These are phyloP conservation scores for Termitomyces sp. DNA, from an alignment of 768 basidiomycete species.

Conservation along the genomic window DNA sequence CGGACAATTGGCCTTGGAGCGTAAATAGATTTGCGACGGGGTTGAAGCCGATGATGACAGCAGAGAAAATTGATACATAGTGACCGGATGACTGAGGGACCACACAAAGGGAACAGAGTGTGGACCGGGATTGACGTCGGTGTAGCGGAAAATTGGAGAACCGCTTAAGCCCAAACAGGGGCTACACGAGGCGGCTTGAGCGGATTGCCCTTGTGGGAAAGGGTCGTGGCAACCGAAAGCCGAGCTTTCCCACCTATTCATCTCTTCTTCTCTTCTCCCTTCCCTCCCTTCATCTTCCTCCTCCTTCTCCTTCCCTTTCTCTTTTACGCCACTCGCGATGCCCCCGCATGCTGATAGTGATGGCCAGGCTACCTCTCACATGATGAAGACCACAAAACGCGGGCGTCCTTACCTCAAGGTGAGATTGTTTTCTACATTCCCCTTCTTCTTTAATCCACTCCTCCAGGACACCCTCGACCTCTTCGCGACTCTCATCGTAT, in stretches of 20 bases:
- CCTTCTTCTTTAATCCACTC: neutral
- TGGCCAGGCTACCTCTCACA: constrained; percentile 71
- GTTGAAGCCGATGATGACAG: neutral
- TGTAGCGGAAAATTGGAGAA: constrained; percentile 4
- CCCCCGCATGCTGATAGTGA: constrained; percentile 33
- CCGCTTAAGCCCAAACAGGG: constrained; percentile 16
- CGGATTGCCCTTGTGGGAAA: constrained; percentile 34
- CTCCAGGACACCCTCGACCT: constrained; percentile 93
- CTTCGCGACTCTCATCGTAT: constrained; percentile 94
- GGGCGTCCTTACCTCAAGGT: constrained; percentile 94
- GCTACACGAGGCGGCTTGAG: constrained; percentile 6
- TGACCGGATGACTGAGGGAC: neutral
- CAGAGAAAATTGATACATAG: neutral
- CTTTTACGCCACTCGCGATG: constrained; percentile 25
- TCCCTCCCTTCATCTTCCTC: constrained; percentile 9
- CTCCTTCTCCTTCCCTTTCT: constrained; percentile 18
- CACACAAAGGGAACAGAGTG: neutral
- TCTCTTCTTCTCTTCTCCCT: constrained; percentile 21
- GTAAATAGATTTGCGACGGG: neutral
- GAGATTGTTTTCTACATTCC: constrained; percentile 11
- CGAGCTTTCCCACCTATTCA: constrained; percentile 30
- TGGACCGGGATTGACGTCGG: constrained; percentile 10
- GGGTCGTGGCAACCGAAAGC: constrained; percentile 35
- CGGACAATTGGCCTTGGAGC: neutral
- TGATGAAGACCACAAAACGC: constrained; percentile 98